These are phyloP conservation scores for Sclerotinia borealis DNA, from an alignment of 2,329 filamentous ascomycete genomes.

Conservation along the genomic window DNA sequence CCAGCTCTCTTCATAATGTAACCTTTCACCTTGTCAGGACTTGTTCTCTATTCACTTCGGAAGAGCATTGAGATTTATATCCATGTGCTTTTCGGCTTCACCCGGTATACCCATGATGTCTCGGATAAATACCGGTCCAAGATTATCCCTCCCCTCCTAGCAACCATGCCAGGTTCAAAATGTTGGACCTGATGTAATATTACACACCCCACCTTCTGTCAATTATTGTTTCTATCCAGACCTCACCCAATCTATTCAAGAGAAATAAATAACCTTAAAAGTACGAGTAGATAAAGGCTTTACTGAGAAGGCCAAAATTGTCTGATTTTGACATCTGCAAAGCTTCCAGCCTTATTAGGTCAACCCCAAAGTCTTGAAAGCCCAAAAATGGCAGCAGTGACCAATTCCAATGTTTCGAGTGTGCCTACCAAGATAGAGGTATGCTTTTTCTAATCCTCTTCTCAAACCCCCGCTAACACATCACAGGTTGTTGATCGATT, in stretches of 20 bases:
- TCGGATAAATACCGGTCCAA: neutral
- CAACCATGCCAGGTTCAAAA: neutral
- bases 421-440: constrained; percentile 10
- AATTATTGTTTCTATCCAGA: neutral
- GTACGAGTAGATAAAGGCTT: neutral
- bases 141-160: neutral
- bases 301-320: neutral
- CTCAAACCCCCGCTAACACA: neutral
- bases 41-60: too few species aligned
- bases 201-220: neutral
- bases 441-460: neutral
- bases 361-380: neutral
- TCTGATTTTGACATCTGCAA: too few species aligned
- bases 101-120: neutral
- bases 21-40: too few species aligned
- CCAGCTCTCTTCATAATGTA: too few species aligned
- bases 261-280: too few species aligned
- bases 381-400: constrained; percentile 13
- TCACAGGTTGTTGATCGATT: neutral
- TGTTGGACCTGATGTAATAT: neutral
- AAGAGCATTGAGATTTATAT: too few species aligned
- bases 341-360: neutral
- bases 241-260: neutral
- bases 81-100: too few species aligned
- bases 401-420: constrained; percentile 8